Evolutionary conservation across 495 filamentous ascomycete species (phyloP).

Genomic region (Umbilicaria muhlenbergii): DNA sequence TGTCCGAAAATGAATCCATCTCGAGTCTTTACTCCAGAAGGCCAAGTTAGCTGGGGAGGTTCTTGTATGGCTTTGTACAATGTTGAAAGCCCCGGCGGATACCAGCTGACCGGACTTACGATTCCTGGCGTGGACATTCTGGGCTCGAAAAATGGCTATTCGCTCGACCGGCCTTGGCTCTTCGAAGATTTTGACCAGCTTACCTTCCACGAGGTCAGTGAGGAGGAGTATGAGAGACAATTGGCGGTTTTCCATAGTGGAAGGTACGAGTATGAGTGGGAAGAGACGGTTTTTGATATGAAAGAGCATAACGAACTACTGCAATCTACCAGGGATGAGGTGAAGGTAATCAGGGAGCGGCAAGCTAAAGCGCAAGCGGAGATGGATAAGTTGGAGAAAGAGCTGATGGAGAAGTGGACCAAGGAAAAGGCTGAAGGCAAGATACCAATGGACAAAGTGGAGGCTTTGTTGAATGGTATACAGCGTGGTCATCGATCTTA

Average conservation of each 20-base stretch:
- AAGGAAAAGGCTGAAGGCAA: slow-evolving; percentile 30
- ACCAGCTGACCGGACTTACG: slow-evolving; percentile 38
- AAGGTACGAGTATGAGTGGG: slow-evolving; percentile 30
- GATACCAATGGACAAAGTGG: slow-evolving; percentile 25
- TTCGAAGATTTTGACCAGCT: slow-evolving; percentile 42
- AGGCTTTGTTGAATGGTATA: slow-evolving; percentile 25
- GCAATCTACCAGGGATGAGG: slow-evolving; percentile 23
- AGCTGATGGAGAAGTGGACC: slow-evolving; percentile 27
- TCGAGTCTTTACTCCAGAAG: slow-evolving; percentile 39
- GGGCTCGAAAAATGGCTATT: slow-evolving; percentile 31
- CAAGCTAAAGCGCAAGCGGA: slow-evolving; percentile 29
- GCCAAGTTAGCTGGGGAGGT: slow-evolving; percentile 38
- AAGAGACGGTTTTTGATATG: slow-evolving; percentile 36
- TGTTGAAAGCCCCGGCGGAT: slow-evolving; percentile 42
- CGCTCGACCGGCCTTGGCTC: slow-evolving; percentile 30
- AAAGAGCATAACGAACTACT: slow-evolving; percentile 32
- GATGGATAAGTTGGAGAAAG: slow-evolving; percentile 29
- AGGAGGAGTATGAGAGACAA: slow-evolving; percentile 30
- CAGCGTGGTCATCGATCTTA: neutral
- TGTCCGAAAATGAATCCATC: slow-evolving; percentile 44
- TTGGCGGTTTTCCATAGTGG: slow-evolving; percentile 28
- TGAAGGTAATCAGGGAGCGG: slow-evolving; percentile 22
- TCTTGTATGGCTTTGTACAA: slow-evolving; percentile 38
- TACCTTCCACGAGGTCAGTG: slow-evolving; percentile 35
- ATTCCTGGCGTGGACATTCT: slow-evolving; percentile 40